Evolutionary conservation across 352 stramenopile species (phyloP), one percentile per base, ranked within the genome.

Genomic region (Pythium brassicae): DNA sequence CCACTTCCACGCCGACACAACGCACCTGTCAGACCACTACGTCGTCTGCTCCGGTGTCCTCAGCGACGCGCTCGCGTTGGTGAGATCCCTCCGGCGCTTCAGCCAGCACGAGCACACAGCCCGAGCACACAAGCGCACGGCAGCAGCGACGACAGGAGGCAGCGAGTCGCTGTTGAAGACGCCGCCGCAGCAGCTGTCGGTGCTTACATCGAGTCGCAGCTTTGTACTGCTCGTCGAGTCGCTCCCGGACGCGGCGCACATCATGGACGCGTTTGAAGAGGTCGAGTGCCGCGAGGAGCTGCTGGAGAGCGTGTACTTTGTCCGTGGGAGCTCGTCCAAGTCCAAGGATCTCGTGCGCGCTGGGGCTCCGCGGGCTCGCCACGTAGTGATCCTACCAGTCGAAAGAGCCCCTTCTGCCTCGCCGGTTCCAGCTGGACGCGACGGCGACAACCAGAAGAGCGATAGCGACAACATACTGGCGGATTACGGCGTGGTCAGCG

Each of bases 401-500:
- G 35, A 60, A 1, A 35, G 46, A 0, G 19, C 26, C 25, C 9
- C n/a, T 5, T 7, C 2, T 17, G 14, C 29, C 22, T 2, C 46
- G 2, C 9, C 19, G n/a, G 42, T 35, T 15, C 54, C 61, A 46
- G 39, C 61, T 10, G 26, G 42, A 17, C 17, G 57, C 43, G 59
- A 42, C 14, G 55, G 23, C 4, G 59, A 67, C 53, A 52, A 35
- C 10, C 42, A 20, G 10, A 62, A 39, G 53, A 49, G 44, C 39
- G 53, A 73, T 20, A 63, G 71, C 7, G 71, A 70, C 44, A 62
- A 47, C 19, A 46, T 50, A 20, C 39, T 77, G 12, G 71, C 66
- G 14, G 71, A 80, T 26, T 80, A 73, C 39, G 66, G 62, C 1
- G 65, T 74, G 43, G 60, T 80, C 32, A 71, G 68, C 34, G 75